Evolutionary conservation across 768 basidiomycete species (phyloP).

Genomic region (Tylopilus rubrobrunneus): DNA sequence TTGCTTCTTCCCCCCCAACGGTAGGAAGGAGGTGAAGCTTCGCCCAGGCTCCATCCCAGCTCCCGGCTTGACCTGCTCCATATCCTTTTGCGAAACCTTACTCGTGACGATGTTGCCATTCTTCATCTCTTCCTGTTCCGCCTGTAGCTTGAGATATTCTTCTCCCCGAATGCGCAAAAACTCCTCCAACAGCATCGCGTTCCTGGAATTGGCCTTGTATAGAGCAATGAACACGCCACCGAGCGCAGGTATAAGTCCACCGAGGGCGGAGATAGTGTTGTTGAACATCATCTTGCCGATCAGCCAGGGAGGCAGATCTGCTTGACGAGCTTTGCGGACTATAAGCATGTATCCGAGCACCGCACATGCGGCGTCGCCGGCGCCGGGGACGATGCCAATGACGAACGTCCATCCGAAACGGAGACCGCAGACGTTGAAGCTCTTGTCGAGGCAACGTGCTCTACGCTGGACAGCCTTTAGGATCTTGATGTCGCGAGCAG

Average conservation of each 20-base stretch:
- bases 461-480: conserved; percentile 70
- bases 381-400: conserved; percentile 69
- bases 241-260: conserved; percentile 66
- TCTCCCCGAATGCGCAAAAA: conserved; percentile 76
- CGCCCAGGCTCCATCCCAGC: conserved; percentile 42
- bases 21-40: conserved; percentile 11
- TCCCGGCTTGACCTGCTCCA: conserved; percentile 50
- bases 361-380: conserved; percentile 63
- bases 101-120: conserved; percentile 10
- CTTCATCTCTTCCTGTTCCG: conserved; percentile 27
- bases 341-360: conserved; percentile 73
- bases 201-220: conserved; percentile 87
- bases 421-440: conserved; percentile 74
- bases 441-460: conserved; percentile 86
- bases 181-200: conserved; percentile 83
- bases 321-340: conserved; percentile 67
- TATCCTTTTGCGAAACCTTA: conserved; percentile 31
- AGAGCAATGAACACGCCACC: conserved; percentile 76
- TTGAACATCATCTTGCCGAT: conserved; percentile 71
- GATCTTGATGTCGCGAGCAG: conserved; percentile 68
- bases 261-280: conserved; percentile 60
- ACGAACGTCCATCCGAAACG: conserved; percentile 86
- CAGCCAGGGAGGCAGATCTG: conserved; percentile 69
- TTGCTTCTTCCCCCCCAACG: conserved; percentile 22
- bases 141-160: conserved; percentile 55